Conservation (phyloP, 148 eudicot genomes). For the Chenopodium suecicum region DNA sequence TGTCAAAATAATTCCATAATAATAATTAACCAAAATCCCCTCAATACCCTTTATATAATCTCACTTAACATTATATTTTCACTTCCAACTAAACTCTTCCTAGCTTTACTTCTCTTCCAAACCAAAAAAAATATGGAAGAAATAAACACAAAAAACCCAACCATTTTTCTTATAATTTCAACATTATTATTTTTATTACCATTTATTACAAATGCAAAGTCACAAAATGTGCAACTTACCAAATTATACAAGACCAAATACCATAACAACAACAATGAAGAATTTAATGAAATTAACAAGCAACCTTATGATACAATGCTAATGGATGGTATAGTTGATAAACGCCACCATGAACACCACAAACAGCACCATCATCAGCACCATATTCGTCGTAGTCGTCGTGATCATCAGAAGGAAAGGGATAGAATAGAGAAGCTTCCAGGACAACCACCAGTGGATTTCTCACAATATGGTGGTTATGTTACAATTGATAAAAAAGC, state of each 20-base stretch:
- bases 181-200: not conserved
- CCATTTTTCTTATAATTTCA: not conserved
- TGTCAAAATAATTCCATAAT: not conserved
- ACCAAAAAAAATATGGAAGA: not conserved
- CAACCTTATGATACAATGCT: slow-evolving; percentile 9
- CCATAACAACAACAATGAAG: not conserved
- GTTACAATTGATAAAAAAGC: slow-evolving; percentile 44
- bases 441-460: slow-evolving; percentile 53
- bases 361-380: not conserved
- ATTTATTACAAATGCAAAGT: slow-evolving; percentile 9
- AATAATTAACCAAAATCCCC: not conserved
- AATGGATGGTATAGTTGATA: not conserved
- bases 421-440: slow-evolving; percentile 52
- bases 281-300: slow-evolving; percentile 2
- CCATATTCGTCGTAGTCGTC: not conserved
- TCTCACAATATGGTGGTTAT: slow-evolving; percentile 67
- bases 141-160: not conserved
- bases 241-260: slow-evolving; percentile 26
- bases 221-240: slow-evolving; percentile 18
- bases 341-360: not conserved
- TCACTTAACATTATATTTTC: not conserved
- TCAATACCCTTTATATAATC: slow-evolving; percentile 2
- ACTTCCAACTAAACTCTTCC: not conserved
- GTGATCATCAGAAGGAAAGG: slow-evolving; percentile 27
- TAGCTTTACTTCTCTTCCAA: not conserved